Evolutionary conservation across 108 stramenopile species (phyloP), one percentile per base, ranked within the genome.

Genomic region (Nannochloropsis salina): DNA sequence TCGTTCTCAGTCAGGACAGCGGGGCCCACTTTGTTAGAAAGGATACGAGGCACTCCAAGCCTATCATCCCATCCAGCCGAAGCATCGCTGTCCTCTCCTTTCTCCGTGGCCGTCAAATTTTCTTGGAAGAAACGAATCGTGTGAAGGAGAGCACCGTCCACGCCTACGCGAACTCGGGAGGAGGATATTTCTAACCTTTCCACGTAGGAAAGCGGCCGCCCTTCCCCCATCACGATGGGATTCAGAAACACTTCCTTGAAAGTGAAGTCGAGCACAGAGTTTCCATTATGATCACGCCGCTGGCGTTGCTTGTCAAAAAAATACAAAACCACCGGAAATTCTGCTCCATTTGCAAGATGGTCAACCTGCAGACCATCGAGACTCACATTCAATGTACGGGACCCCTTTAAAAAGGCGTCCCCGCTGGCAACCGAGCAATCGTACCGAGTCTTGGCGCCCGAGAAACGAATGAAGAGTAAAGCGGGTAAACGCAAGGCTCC

Each of bases 321-420:
- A 3, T n/a, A 74, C 20, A 74, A n/a, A 15, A 74, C 61, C 6
- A 74, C 61, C 15, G 61, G 61, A n/a, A 74, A 74, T n/a, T 74
- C 61, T 15, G 61, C 61, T n/a, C n/a, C 61, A 74, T n/a, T 74
- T n/a, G n/a, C 61, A n/a, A 74, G n/a, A n/a, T 74, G 61, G 6
- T 74, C 61, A n/a, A 74, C 61, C n/a, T 74, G 61, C 61, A 74
- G 15, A n/a, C n/a, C 61, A n/a, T n/a, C 61, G 20, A 74, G n/a
- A 3, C 61, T 74, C 1, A 74, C 61, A 15, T 74, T n/a, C 61
- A 74, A 15, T n/a, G 61, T 74, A 4, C 61, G 61, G 6, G 15
- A n/a, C 61, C 61, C 61, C 61, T 74, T 74, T n/a, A 74, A 15
- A 3, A 74, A n/a, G 4, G 3, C 61, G 15, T n/a, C 61, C n/a